A percentile compares a stretch with the other conserved stretches of the same genome.
Conservation (phyloP, 768 basidiomycete species). For the Mrakia frigida region DNA sequence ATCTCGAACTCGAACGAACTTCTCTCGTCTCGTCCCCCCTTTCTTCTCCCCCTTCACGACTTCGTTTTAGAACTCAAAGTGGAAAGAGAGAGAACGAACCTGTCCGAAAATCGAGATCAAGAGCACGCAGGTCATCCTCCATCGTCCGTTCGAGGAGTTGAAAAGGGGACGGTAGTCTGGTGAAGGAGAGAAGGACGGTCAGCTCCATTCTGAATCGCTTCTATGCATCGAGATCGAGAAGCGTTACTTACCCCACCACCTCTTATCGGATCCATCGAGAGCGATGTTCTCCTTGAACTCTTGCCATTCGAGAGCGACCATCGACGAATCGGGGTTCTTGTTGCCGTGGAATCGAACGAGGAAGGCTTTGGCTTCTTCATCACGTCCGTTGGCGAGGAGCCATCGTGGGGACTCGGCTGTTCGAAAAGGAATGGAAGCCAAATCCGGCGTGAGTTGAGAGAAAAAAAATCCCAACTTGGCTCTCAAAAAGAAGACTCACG, state of each 20-base stretch:
- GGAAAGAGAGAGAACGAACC: constrained; percentile 35
- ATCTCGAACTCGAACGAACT: background rate
- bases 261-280: constrained; percentile 55
- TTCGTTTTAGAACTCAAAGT: too few species aligned
- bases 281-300: constrained; percentile 54
- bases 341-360: constrained; percentile 51
- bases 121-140: constrained; percentile 49
- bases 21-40: background rate
- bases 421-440: background rate
- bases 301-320: constrained; percentile 53
- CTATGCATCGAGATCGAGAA: background rate
- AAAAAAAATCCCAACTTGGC: too few species aligned
- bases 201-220: background rate
- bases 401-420: constrained; percentile 23
- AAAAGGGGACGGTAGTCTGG: constrained; percentile 46
- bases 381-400: constrained; percentile 46
- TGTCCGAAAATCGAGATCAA: constrained; percentile 58
- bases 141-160: constrained; percentile 36
- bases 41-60: too few species aligned
- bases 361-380: constrained; percentile 52
- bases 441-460: background rate
- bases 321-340: constrained; percentile 51
- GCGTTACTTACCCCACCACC: constrained; percentile 47
- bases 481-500: constrained; percentile 1
- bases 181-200: background rate